Evolutionary conservation across 768 basidiomycete genomes (phyloP).

Genomic region (Agaricus blazei): DNA sequence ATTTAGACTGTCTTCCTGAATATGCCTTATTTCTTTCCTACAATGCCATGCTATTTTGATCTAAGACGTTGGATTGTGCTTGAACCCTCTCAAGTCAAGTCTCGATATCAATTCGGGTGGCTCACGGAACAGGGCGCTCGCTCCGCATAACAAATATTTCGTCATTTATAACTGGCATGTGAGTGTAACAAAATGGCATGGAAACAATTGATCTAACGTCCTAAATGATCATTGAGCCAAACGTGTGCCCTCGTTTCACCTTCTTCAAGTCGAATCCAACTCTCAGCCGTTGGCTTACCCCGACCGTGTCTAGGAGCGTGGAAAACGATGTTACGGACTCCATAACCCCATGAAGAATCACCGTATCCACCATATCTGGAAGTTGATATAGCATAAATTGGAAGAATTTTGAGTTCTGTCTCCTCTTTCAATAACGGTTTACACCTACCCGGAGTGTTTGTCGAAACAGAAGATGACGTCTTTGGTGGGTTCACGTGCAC

Average conservation of each 20-base stretch:
- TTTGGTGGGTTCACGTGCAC: constrained; percentile 57
- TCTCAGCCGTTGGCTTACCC: constrained; percentile 31
- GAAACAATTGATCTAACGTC: not conserved
- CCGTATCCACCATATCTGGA: constrained; percentile 69
- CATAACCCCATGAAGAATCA: constrained; percentile 50
- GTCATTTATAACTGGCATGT: too few species aligned
- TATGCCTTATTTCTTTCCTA: not conserved
- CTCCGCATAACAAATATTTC: too few species aligned
- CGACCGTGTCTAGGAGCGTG: constrained; percentile 17
- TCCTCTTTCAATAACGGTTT: not conserved
- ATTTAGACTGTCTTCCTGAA: not conserved
- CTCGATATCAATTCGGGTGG: too few species aligned
- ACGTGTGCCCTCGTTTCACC: constrained; percentile 55
- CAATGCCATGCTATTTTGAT: not conserved
- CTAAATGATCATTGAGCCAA: constrained; percentile 38
- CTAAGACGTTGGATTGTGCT: too few species aligned
- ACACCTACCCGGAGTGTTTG: constrained; percentile 66
- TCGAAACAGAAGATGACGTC: constrained; percentile 70
- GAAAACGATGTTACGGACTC: constrained; percentile 62
- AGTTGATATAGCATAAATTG: not conserved
- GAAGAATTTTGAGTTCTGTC: too few species aligned
- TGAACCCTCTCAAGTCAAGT: too few species aligned
- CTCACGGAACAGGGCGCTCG: too few species aligned
- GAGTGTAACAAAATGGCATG: too few species aligned
- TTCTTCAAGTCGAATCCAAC: constrained; percentile 61